Conservation (phyloP, 129 eudicot species). For the Artemisia annua region DNA sequence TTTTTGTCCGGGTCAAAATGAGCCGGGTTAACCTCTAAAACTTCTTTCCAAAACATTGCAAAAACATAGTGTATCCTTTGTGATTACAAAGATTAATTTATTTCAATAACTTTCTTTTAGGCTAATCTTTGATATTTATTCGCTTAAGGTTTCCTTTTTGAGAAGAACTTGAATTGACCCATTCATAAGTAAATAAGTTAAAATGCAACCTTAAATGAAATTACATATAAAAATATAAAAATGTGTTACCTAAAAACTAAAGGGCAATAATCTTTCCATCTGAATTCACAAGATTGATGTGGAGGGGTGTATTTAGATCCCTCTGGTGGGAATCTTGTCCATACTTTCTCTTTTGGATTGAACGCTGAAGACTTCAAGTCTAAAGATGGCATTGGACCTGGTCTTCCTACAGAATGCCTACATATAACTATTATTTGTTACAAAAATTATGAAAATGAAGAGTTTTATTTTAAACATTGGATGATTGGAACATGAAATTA, state of each 20-base stretch:
- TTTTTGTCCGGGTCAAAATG: neutral
- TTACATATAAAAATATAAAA: neutral
- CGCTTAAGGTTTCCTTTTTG: too few species aligned
- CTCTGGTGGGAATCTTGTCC: slow-evolving; percentile 90
- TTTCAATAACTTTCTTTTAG: too few species aligned
- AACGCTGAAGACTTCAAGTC: slow-evolving; percentile 83
- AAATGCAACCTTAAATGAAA: neutral
- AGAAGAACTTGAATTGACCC: slow-evolving; percentile 1
- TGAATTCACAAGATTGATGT: slow-evolving; percentile 71
- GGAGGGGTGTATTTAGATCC: slow-evolving; percentile 90
- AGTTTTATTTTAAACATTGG: neutral
- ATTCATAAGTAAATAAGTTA: neutral
- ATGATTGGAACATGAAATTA: slow-evolving; percentile 10
- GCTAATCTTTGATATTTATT: too few species aligned
- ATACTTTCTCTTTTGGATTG: slow-evolving; percentile 76
- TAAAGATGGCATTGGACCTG: slow-evolving; percentile 76
- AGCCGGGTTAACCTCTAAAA: neutral
- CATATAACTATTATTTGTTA: slow-evolving; percentile 10
- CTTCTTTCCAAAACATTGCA: too few species aligned
- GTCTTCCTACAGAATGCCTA: slow-evolving; percentile 94
- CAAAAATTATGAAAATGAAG: neutral
- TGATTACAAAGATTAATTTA: neutral
- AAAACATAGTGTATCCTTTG: too few species aligned
- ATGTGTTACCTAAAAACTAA: slow-evolving; percentile 73
- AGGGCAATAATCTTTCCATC: slow-evolving; percentile 92